Evolutionary conservation across 306 rosid species (phyloP).

Genomic region (Astragalus glycyphyllos): DNA sequence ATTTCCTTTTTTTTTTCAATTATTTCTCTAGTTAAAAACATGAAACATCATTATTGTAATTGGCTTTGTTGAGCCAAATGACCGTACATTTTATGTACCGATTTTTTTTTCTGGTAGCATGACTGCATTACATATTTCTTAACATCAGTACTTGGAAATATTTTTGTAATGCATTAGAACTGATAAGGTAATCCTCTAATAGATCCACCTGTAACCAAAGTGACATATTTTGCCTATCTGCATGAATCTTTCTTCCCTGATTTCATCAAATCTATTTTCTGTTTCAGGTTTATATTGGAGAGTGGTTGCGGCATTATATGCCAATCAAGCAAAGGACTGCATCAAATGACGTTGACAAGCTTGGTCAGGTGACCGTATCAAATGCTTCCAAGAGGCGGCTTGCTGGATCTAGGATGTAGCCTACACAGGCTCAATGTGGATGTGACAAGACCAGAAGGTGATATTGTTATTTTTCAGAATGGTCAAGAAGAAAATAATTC

Average conservation of each 20-base stretch:
- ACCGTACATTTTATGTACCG: background rate
- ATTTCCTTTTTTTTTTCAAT: slow-evolving; percentile 25
- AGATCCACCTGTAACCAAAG: background rate
- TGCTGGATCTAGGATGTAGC: slow-evolving; percentile 66
- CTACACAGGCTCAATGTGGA: slow-evolving; percentile 34
- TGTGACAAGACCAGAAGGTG: slow-evolving; percentile 28
- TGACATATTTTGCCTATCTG: background rate
- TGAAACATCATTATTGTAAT: slow-evolving; percentile 1
- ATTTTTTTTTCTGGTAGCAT: slow-evolving; percentile 9
- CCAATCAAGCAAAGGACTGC: slow-evolving; percentile 60
- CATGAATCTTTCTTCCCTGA: slow-evolving; percentile 13
- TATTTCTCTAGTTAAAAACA: background rate
- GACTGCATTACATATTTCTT: background rate
- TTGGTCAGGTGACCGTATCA: slow-evolving; percentile 74
- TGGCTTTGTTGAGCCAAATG: background rate
- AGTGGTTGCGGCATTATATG: slow-evolving; percentile 75
- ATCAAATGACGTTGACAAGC: slow-evolving; percentile 60
- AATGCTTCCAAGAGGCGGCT: slow-evolving; percentile 83
- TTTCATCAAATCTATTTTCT: slow-evolving; percentile 24
- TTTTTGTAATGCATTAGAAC: slow-evolving; percentile 3
- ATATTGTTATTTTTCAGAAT: slow-evolving; percentile 14
- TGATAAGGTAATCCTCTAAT: background rate
- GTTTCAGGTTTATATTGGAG: slow-evolving; percentile 77
- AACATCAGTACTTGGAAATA: slow-evolving; percentile 3
- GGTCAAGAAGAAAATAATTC: background rate